Base-by-base conservation (phyloP, 352 stramenopile species). In the Plasmopara halstedii region DNA sequence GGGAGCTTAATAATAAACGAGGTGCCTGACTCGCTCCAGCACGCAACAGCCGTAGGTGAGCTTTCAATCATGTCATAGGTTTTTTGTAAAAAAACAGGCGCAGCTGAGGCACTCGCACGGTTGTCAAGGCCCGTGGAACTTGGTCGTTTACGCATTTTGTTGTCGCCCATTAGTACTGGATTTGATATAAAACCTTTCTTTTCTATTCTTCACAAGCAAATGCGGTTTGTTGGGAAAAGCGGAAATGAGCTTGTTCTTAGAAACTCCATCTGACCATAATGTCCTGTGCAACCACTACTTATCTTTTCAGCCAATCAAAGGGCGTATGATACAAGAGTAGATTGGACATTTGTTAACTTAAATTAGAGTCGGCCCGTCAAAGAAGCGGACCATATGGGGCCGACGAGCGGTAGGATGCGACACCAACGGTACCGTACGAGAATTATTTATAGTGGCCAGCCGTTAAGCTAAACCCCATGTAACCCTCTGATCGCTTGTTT, bases 61-160 rank as follows among this genome's bases (percentile, higher is more conserved):
- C 80, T 91, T 61, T 95, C 83, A 51, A 97, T 94, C 77, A 97
- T 94, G 50, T 95, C 83, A 64, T 95, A 97, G 17, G 88, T 96
- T 69, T 97, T 97, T 46, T 94, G 79, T 7, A 97, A 64, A 53
- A 97, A 97, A 38, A 90, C 74, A 13, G 88, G 78, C 42, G 81
- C 68, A 1, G 60, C 46, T 6, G 60, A 36, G 52, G 39, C 35
- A 18, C 46, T 18, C 0, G 27, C 25, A 9, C 34, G 17, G 31
- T 7, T 29, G 22, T 64, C 56, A 6, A 27, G 13, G 15, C 34
- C 42, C 25, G 48, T 35, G 18, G 27, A 33, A 27, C 43, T 40
- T 37, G 58, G 39, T 27, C 57, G 58, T 39, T 69, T 75, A 5
- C 61, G 61, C 50, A 61, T 53, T 41, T 66, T 72, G 18, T 55